Conservation (phyloP, 805 yeast species). For the Isabelozyma pseudorhagii region DNA sequence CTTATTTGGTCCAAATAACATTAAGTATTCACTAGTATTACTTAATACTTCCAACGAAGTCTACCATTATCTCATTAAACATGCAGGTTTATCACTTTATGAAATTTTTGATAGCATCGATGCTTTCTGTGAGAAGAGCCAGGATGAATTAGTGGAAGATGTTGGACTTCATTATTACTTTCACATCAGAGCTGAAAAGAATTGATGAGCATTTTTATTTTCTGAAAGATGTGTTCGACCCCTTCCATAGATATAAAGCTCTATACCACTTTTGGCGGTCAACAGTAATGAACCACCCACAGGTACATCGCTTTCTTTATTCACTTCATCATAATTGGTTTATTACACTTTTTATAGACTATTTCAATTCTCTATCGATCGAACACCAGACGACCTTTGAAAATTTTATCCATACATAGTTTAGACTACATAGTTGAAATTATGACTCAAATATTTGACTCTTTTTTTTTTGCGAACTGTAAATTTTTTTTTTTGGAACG, state of each 20-base stretch:
- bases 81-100: conserved; percentile 23
- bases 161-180: conserved; percentile 19
- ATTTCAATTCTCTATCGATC: background rate
- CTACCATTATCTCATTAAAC: conserved; percentile 25
- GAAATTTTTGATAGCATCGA: conserved; percentile 33
- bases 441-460: background rate
- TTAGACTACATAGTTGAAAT: background rate
- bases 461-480: background rate
- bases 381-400: background rate
- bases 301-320: background rate
- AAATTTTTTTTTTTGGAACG: background rate
- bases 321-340: background rate
- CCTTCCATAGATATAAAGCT: too few species aligned
- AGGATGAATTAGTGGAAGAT: conserved; percentile 6
- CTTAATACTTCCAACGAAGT: conserved; percentile 28
- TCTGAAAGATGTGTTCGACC: background rate
- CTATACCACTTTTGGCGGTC: too few species aligned
- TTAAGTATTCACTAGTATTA: conserved; percentile 27
- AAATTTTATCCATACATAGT: background rate
- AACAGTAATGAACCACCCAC: too few species aligned
- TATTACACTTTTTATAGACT: background rate
- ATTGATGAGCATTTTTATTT: background rate
- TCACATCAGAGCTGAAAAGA: conserved; percentile 23
- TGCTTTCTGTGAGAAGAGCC: conserved; percentile 19
- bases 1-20: conserved; percentile 31